Conservation (phyloP, 176 grass and related monocot species). For the Thalia dealbata region DNA sequence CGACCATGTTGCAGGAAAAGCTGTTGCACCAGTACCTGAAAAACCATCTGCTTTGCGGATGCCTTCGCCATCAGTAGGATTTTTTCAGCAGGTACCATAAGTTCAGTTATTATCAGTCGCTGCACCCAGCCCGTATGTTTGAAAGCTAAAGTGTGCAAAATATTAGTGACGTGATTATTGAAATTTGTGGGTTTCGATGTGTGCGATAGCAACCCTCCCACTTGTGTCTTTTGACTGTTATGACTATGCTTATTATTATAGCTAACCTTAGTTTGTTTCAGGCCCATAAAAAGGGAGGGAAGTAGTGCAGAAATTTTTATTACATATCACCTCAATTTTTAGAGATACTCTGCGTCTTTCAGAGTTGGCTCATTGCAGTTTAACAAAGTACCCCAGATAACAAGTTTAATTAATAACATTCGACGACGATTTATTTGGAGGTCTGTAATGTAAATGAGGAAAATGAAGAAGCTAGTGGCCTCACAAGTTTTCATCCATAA, state of each 20-base stretch:
- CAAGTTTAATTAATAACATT: no score
- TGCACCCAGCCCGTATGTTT: neutral
- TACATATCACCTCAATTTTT: neutral
- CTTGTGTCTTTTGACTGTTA: neutral
- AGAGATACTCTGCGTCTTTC: no score
- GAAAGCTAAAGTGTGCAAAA: neutral
- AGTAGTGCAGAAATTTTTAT: neutral
- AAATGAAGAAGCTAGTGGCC: no score
- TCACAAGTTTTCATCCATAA: no score
- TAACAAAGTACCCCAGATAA: no score
- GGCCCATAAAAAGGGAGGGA: neutral
- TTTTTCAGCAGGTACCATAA: slow-evolving; percentile 64
- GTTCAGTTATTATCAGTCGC: neutral
- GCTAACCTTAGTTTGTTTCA: neutral
- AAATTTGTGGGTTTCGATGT: no score
- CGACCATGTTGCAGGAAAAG: slow-evolving; percentile 16
- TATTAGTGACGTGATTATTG: neutral
- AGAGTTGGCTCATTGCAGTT: no score
- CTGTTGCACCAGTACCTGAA: slow-evolving; percentile 22
- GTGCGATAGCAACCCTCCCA: no score
- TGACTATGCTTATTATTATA: neutral
- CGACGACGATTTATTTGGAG: no score
- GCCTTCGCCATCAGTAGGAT: slow-evolving; percentile 71
- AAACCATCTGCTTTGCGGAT: slow-evolving; percentile 70
- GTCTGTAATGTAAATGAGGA: no score